Evolutionary conservation across 306 rosid species (phyloP), one percentile per base, ranked within the genome.

Genomic region (Sesbania bispinosa): DNA sequence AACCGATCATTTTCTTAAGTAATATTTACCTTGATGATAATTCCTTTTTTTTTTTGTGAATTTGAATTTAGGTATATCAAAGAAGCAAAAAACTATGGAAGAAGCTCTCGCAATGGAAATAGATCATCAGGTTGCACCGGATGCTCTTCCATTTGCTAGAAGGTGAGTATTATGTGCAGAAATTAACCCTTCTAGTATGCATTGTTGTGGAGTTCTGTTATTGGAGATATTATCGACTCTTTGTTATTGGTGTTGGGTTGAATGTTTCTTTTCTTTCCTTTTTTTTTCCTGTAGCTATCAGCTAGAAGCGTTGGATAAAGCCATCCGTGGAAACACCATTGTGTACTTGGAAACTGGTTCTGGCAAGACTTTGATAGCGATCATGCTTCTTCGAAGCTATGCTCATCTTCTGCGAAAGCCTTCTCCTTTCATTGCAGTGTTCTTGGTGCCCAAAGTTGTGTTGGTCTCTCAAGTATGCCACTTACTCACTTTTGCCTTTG

Each of bases 281-380:
- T 48, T 43, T 6, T 21, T 33, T 65, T 63, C 48, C 14, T 74
- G 74, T 83, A 93, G 98, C 67, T 93, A 93, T 75, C 96, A 93
- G 30, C 77, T 93, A 6, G 96, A 93, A 79, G 98, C 96, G 0
- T 66, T 93, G 43, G 96, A 83, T 4, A 81, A 57, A 18, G 93
- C 95, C 4, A 67, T 88, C 0, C 82, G 73, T 26, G 76, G 80
- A 48, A 93, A 93, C 69, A 90, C 97, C 4, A 52, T 88, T 9
- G 97, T 88, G 59, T 90, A 48, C 73, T 78, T 93, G 80, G 98
- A 90, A 79, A 93, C 98, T 7, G 97, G 98, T 61, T 82, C 97
- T 0, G 98, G 98, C 35, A 93, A 93, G 81, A 93, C 98, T 47
- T 80, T 93, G 82, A 88, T 93, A 41, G 92, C 97, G 35, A 75